Evolutionary conservation across 129 eudicot genomes (phyloP).

Genomic region (Flaveria linearis): DNA sequence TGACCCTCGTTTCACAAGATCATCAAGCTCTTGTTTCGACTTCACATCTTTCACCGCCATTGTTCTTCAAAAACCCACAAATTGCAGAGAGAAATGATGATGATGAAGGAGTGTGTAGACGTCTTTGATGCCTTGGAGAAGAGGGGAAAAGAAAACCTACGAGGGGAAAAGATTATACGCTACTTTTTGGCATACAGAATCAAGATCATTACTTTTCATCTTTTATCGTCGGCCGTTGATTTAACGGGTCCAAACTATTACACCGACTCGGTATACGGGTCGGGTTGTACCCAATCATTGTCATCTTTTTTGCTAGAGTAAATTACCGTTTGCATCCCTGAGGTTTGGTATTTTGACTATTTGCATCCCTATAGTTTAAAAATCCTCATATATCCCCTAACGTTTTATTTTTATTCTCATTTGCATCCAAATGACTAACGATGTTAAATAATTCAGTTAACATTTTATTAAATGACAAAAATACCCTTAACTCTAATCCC

Average conservation of each 20-base stretch:
- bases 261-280: background rate
- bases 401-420: no score
- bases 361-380: no score
- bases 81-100: background rate
- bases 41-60: conserved; percentile 74
- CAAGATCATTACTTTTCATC: background rate
- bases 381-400: no score
- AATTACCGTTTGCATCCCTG: no score
- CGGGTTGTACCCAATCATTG: background rate
- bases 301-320: no score
- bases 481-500: no score
- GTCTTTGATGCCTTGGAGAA: conserved; percentile 23
- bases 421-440: no score
- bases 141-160: conserved; percentile 30
- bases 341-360: no score
- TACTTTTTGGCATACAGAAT: conserved; percentile 12
- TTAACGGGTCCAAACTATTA: background rate
- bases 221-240: conserved; percentile 31
- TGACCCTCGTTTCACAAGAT: conserved; percentile 43
- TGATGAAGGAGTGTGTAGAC: background rate
- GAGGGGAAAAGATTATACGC: background rate
- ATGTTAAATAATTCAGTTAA: no score
- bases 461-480: no score
- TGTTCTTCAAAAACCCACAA: conserved; percentile 9
- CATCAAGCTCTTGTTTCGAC: conserved; percentile 75